phyloP scores from a whole-genome alignment of 306 rosid genomes.

The Cercis canadensis region DNA sequence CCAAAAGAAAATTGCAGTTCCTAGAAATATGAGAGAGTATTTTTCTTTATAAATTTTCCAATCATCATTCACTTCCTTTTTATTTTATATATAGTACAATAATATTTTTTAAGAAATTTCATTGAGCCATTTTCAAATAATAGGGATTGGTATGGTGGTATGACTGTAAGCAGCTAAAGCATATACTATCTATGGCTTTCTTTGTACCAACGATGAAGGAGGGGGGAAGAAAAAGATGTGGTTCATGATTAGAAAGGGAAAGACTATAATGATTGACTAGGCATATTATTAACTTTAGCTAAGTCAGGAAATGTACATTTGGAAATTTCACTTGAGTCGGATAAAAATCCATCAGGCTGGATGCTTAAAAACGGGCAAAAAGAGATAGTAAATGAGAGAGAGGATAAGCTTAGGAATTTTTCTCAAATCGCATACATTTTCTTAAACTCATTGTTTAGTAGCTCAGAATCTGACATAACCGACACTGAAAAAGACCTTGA shows the following conservation, averaged over 20 bases:
- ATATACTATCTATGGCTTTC: too few relatives aligned
- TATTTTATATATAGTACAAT: too few relatives aligned
- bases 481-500: conserved; percentile 70
- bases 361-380: conserved; percentile 18
- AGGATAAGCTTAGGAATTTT: conserved; percentile 1
- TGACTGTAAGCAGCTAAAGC: too few relatives aligned
- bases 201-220: too few relatives aligned
- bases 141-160: too few relatives aligned
- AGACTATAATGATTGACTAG: not conserved
- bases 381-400: conserved; percentile 2
- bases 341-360: not conserved
- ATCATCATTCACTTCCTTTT: too few relatives aligned
- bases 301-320: conserved; percentile 25
- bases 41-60: too few relatives aligned
- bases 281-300: not conserved
- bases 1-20: too few relatives aligned
- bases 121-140: too few relatives aligned
- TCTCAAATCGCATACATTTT: conserved; percentile 91
- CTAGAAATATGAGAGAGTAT: too few relatives aligned
- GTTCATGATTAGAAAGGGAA: not conserved
- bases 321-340: conserved; percentile 8
- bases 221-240: too few relatives aligned
- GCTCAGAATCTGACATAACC: conserved; percentile 78
- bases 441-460: conserved; percentile 74
- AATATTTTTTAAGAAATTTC: too few relatives aligned